phyloP scores from a whole-genome alignment of 495 filamentous ascomycete species.

The Xylaria palmicola region DNA sequence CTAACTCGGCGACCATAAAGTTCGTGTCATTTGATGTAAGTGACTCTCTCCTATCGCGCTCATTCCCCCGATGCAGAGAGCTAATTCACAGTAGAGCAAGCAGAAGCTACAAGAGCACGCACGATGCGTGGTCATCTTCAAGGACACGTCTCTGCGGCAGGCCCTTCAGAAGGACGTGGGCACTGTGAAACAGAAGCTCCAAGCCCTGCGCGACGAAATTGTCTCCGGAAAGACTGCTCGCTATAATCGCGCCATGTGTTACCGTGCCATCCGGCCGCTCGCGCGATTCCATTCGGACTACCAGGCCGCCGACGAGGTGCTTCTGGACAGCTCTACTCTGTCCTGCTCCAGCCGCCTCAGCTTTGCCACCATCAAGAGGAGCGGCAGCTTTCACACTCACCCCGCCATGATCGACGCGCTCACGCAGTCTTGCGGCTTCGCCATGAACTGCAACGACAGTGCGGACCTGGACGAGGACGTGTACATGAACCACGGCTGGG shows the following conservation, averaged over 20 bases:
- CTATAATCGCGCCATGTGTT: conserved; percentile 54
- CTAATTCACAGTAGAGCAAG: not conserved
- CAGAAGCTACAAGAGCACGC: conserved; percentile 6
- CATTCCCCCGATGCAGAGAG: not conserved
- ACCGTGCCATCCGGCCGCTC: conserved; percentile 54
- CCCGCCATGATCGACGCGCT: conserved; percentile 54
- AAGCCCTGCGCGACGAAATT: not conserved
- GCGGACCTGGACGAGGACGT: conserved; percentile 56
- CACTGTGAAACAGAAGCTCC: conserved; percentile 17
- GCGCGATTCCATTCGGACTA: conserved; percentile 57
- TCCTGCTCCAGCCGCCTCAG: conserved; percentile 56
- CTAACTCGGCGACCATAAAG: not conserved
- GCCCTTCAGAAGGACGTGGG: not conserved
- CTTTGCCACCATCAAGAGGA: conserved; percentile 36
- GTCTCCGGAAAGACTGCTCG: conserved; percentile 31
- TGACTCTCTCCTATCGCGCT: not conserved
- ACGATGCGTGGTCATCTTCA: not conserved
- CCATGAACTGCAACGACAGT: conserved; percentile 61
- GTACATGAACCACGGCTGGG: conserved; percentile 64
- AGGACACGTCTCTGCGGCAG: not conserved
- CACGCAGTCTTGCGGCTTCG: conserved; percentile 53
- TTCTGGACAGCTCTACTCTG: conserved; percentile 55
- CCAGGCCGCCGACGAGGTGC: conserved; percentile 58
- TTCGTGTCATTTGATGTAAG: not conserved
- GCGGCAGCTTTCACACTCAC: conserved; percentile 50